Base-by-base conservation (phyloP, 176 grass and related monocot genomes). In the Luzula sylvatica region DNA sequence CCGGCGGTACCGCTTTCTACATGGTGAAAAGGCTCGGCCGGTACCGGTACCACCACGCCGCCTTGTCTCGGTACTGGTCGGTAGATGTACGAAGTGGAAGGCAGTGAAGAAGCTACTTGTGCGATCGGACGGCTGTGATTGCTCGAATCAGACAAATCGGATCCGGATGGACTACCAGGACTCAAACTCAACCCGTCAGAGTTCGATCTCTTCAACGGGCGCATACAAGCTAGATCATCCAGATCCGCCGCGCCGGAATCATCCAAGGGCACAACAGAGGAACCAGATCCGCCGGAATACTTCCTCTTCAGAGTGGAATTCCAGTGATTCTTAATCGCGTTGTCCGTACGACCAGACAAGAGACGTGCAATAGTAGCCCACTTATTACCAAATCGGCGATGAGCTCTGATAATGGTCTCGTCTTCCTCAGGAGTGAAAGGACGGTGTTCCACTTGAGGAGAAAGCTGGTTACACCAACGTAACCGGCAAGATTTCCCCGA, bases 271-370 rank as follows among this genome's bases (percentile, higher is more conserved):
- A 30, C 17, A 0, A 24, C 30, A 1, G 3, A 19, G 0, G 20
- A 5, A 0, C 21, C 30, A 0, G 50, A 1, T 0, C 42, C 4
- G 0, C 55, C 11, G 11, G 64, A 63, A 49, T 74, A 72, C 53
- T 88, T 85, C 5, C 84, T 42, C 70, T 96, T 96, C 26, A 96
- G 74, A 6, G 90, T 96, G 17, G 90, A 96, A 71, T 96, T 96
- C 90, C 84, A 96, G 81, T 89, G 84, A 71, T 96, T 96, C 73
- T 96, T 86, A 42, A 96, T 85, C 70, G 90, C 90, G 78, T 96
- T 96, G 84, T 96, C 84, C 29, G 84, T 96, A 53, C 90, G 77
- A 0, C 84, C 77, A 5, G 90, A 76, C 53, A 96, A 77, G 8
- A 89, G 76, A 1, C 84, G 26, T 0, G 90, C 81, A 67, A 96